A percentile compares a stretch with the other conserved stretches of the same genome.
These are phyloP conservation scores for Phytophthora niederhauseri DNA, from an alignment of 352 stramenopile genomes.

Conservation along the genomic window DNA sequence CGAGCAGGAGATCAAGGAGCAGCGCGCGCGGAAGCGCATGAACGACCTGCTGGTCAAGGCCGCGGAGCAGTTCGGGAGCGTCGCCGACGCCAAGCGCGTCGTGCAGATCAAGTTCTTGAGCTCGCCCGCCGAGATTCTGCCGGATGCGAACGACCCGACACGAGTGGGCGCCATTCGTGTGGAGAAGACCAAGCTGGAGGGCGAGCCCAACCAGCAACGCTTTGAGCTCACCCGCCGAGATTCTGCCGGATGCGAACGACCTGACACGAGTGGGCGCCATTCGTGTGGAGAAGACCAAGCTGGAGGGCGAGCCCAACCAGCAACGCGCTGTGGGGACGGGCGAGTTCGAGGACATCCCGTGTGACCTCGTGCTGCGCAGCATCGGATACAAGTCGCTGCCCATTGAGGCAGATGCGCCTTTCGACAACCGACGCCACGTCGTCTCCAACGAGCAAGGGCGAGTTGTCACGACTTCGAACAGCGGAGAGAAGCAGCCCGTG, in stretches of 20 bases:
- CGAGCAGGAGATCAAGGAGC: conserved; percentile 86
- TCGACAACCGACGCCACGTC: conserved; percentile 77
- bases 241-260: conserved; percentile 63
- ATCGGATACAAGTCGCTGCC: conserved; percentile 94
- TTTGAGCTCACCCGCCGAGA: conserved; percentile 85
- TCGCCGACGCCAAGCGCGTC: conserved; percentile 37
- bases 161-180: conserved; percentile 76
- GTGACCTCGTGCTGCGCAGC: conserved; percentile 78
- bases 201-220: no score
- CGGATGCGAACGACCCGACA: conserved; percentile 50
- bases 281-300: conserved; percentile 86
- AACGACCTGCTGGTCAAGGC: conserved; percentile 79
- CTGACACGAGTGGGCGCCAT: conserved; percentile 64
- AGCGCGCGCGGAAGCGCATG: conserved; percentile 87
- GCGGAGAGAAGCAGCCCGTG: conserved; percentile 43
- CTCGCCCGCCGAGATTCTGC: conserved; percentile 79
- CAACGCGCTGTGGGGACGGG: conserved; percentile 90
- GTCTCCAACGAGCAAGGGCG: conserved; percentile 67
- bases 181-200: conserved; percentile 90
- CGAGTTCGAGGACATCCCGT: conserved; percentile 86
- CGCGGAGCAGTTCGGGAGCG: conserved; percentile 41
- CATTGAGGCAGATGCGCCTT: conserved; percentile 69
- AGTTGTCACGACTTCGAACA: conserved; percentile 50
- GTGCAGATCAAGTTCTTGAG: conserved; percentile 93
- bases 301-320: conserved; percentile 84